Evolutionary conservation across 345 rosid genomes (phyloP).

Genomic region (Gossypium arboreum): DNA sequence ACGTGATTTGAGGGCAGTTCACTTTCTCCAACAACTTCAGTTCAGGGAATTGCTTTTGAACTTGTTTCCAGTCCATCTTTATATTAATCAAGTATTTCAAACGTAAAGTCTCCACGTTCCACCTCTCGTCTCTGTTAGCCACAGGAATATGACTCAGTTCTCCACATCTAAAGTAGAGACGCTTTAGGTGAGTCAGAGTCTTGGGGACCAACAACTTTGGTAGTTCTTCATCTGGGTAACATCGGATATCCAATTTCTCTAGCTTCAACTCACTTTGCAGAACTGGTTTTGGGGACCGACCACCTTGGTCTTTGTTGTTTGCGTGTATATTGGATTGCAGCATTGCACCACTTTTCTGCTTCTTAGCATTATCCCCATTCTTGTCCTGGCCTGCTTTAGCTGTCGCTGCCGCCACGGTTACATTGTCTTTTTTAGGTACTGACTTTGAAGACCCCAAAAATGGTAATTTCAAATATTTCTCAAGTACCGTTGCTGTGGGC

Average conservation of each 20-base stretch:
- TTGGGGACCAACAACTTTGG: slow-evolving; percentile 23
- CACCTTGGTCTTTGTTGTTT: neutral
- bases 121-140: neutral
- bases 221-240: slow-evolving; percentile 21
- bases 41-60: slow-evolving; percentile 24
- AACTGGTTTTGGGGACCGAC: too few species aligned
- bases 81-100: slow-evolving; percentile 39
- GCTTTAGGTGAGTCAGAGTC: slow-evolving; percentile 1
- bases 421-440: too few species aligned
- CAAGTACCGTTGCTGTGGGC: too few species aligned
- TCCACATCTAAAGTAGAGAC: slow-evolving; percentile 40
- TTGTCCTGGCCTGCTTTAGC: neutral
- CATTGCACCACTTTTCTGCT: neutral
- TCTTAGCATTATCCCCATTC: neutral
- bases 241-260: slow-evolving; percentile 30
- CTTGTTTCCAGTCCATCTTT: slow-evolving; percentile 28
- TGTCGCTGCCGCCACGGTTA: too few species aligned
- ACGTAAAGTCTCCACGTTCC: slow-evolving; percentile 28
- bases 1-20: slow-evolving; percentile 32
- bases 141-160: neutral
- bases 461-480: neutral
- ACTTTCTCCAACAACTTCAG: slow-evolving; percentile 34
- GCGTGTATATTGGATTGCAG: neutral
- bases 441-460: too few species aligned
- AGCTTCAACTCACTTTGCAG: too few species aligned